A percentile compares a stretch with the other conserved stretches of the same genome.
phyloP scores from a whole-genome alignment of 2,329 filamentous ascomycete genomes.

The Colletotrichum sp. region DNA sequence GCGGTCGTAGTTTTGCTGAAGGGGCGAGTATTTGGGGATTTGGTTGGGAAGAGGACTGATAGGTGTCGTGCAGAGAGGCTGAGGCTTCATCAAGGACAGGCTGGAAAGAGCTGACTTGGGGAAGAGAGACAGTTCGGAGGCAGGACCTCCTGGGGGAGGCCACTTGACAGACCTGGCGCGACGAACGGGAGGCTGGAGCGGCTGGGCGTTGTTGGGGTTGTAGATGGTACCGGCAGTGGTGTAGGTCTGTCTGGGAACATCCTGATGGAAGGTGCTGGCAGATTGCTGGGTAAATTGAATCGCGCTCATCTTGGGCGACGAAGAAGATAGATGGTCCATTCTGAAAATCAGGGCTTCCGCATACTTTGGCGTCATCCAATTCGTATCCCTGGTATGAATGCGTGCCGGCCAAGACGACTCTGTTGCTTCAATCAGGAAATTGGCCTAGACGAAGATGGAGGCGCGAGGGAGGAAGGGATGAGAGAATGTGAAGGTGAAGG shows the following conservation, averaged over 20 bases:
- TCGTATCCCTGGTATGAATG: conserved; percentile 5
- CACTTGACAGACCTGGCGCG: conserved; percentile 53
- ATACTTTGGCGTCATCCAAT: not conserved
- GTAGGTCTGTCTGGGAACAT: conserved; percentile 44
- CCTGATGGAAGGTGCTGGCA: conserved; percentile 17
- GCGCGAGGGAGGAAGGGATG: not conserved
- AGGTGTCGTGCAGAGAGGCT: conserved; percentile 24
- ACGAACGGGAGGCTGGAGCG: conserved; percentile 56
- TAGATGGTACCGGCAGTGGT: conserved; percentile 64
- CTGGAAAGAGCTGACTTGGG: conserved; percentile 40
- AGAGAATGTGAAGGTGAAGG: not conserved
- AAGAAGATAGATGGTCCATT: conserved; percentile 36
- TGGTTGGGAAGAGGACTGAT: conserved; percentile 18
- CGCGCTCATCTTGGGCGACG: conserved; percentile 9
- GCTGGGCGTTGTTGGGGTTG: conserved; percentile 49
- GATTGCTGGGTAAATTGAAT: conserved; percentile 3
- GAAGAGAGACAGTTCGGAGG: conserved; percentile 37
- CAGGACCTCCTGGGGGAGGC: conserved; percentile 29
- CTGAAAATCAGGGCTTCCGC: conserved; percentile 18
- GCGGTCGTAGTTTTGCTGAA: conserved; percentile 60
- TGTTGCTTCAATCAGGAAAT: conserved; percentile 3
- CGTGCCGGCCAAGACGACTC: conserved; percentile 9
- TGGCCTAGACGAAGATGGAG: not conserved
- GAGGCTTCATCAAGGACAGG: conserved; percentile 37
- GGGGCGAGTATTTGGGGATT: conserved; percentile 50